A percentile compares a stretch with the other conserved stretches of the same genome.
Conservation (phyloP, 1,139 yeast species). For the Debaryomyces robertsiae region DNA sequence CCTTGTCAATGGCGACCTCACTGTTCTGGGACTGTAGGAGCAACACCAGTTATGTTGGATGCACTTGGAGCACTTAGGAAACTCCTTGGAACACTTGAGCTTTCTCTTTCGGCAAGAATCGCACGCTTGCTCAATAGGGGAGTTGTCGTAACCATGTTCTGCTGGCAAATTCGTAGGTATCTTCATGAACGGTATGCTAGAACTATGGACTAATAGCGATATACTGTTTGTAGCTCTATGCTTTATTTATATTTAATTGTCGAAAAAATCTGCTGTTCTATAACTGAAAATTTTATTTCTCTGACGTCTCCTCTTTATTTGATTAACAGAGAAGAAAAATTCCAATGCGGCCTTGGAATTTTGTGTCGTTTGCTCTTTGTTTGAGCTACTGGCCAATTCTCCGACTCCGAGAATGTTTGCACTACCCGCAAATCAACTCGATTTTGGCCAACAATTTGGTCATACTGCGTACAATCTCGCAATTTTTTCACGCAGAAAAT, state of each 20-base stretch:
- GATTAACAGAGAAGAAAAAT: slow-evolving; percentile 4
- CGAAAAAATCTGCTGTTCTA: not conserved
- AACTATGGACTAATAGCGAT: not conserved
- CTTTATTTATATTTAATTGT: slow-evolving; percentile 4
- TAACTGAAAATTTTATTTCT: slow-evolving; percentile 3
- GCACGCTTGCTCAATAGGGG: slow-evolving; percentile 51
- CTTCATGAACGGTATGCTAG: slow-evolving; percentile 8
- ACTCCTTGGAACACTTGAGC: slow-evolving; percentile 61
- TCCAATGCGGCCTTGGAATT: slow-evolving; percentile 1
- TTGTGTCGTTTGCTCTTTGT: slow-evolving; percentile 2
- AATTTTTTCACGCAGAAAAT: too few species aligned
- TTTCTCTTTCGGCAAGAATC: slow-evolving; percentile 63
- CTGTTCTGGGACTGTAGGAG: slow-evolving; percentile 73
- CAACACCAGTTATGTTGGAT: slow-evolving; percentile 73
- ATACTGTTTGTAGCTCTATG: not conserved
- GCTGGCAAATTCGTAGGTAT: slow-evolving; percentile 9
- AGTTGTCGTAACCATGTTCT: slow-evolving; percentile 13
- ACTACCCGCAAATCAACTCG: not conserved
- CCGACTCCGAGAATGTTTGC: slow-evolving; percentile 10
- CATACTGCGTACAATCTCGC: slow-evolving; percentile 5
- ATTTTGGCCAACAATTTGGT: slow-evolving; percentile 7
- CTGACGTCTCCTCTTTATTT: slow-evolving; percentile 9
- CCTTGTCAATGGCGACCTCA: slow-evolving; percentile 79
- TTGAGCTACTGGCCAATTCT: slow-evolving; percentile 1
- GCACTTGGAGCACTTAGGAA: slow-evolving; percentile 79